These are phyloP conservation scores for Stachybotrys echinatus DNA, from an alignment of 2,329 filamentous ascomycete genomes.

Conservation along the genomic window DNA sequence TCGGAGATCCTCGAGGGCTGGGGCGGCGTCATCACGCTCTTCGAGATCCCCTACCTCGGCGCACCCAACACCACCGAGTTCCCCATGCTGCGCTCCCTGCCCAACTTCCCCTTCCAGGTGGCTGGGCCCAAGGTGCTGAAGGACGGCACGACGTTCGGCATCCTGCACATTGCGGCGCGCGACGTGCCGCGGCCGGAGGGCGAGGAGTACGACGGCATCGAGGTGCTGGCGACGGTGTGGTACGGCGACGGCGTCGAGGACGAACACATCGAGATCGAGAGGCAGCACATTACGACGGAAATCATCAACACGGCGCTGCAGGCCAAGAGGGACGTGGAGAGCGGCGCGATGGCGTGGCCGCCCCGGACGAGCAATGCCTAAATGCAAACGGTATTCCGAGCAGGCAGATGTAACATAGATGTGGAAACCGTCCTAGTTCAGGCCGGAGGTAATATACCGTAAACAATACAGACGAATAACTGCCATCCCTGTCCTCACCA, in stretches of 20 bases:
- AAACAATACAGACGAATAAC: too few relatives aligned
- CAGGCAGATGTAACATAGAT: too few relatives aligned
- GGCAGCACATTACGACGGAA: constrained; percentile 16
- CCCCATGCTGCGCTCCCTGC: constrained; percentile 19
- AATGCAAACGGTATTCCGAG: too few relatives aligned
- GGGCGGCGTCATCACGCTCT: constrained; percentile 27
- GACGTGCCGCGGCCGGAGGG: constrained; percentile 8
- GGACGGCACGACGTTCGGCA: constrained; percentile 14
- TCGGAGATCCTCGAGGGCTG: constrained; percentile 21
- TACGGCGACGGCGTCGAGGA: constrained; percentile 13
- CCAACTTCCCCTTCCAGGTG: constrained; percentile 18
- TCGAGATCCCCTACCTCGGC: constrained; percentile 26
- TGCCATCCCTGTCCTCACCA: too few relatives aligned
- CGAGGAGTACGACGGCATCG: constrained; percentile 5
- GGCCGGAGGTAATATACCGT: too few relatives aligned
- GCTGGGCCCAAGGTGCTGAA: constrained; percentile 15
- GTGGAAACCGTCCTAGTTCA: too few relatives aligned
- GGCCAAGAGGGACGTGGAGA: constrained; percentile 10
- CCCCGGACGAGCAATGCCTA: too few relatives aligned
- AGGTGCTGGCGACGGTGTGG: constrained; percentile 16
- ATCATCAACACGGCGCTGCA: constrained; percentile 13
- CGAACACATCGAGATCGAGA: constrained; percentile 14
- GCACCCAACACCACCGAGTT: constrained; percentile 19
- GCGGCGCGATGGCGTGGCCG: constrained; percentile 1
- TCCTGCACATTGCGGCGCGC: constrained; percentile 14